Evolutionary conservation across 768 basidiomycete species (phyloP), one percentile per base, ranked within the genome.

Genomic region (Chalciporus pseudorubinellus): DNA sequence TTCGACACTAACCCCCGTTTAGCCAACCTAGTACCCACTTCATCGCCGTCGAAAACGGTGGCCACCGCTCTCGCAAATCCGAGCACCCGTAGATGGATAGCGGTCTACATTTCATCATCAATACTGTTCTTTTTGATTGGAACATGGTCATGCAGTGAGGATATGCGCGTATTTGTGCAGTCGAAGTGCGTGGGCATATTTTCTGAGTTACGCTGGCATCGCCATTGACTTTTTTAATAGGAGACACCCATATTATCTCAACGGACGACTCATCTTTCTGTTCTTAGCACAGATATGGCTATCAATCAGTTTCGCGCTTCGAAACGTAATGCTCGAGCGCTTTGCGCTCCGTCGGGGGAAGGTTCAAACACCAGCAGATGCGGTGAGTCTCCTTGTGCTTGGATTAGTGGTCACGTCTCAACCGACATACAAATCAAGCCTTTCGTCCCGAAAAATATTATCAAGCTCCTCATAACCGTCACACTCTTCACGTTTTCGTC

Each of bases 221-320:
- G 28, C 20, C 10, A 38, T 11, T 44, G 39, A 33, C 3, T n/a
- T 0, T 19, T 38, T 34, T 4, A n/a, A 40, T 54, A 89, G 87
- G 60, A 89, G 85, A 67, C 85, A 90, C 53, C 87, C 86, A 0
- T 80, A 81, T 56, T 84, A 88, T 59, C 72, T 89, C 19, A 89
- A 89, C 47, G 86, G 85, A 1, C 79, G 80, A 16, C 69, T 87
- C 6, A 55, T 89, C 8, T 87, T 86, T 61, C 63, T 88, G 16
- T 46, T 81, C 21, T 56, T 79, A 42, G 75, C 81, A 0, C 87
- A 89, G 61, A 10, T 74, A 3, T 68, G 70, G 38, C 59, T 77
- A 9, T 80, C 81, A 0, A 39, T 69, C 7, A 70, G 72, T 2
- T 88, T 77, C 54, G 67, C 75, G 2, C 62, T 85, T 19, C 76